A percentile compares a stretch with the other conserved stretches of the same genome.
phyloP scores from a whole-genome alignment of 441 rosid species.

The Monsonia emarginata region DNA sequence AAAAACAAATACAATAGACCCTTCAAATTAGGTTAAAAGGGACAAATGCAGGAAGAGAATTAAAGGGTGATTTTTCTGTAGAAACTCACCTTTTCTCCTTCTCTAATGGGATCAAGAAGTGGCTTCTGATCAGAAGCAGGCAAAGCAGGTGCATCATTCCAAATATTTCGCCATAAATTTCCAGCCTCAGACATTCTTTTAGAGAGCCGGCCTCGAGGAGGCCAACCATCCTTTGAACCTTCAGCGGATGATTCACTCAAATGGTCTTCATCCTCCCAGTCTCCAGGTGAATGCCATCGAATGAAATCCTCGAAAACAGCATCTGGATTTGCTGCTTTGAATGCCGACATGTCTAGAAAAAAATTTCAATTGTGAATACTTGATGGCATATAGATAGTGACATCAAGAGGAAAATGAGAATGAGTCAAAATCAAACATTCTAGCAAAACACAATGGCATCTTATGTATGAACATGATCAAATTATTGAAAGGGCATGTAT shows the following conservation, averaged over 20 bases:
- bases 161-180: slow-evolving; percentile 79
- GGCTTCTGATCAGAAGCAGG: slow-evolving; percentile 79
- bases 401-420: background rate
- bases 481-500: background rate
- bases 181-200: slow-evolving; percentile 87
- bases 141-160: slow-evolving; percentile 80
- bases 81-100: slow-evolving; percentile 83
- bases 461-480: background rate
- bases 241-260: slow-evolving; percentile 29
- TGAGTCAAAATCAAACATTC: background rate
- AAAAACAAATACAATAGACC: background rate
- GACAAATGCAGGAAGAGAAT: background rate
- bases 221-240: slow-evolving; percentile 51
- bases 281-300: slow-evolving; percentile 98
- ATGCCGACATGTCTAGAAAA: slow-evolving; percentile 82
- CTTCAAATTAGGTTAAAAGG: background rate
- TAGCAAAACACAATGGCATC: background rate
- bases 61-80: background rate
- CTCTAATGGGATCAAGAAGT: slow-evolving; percentile 75
- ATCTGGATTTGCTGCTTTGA: slow-evolving; percentile 96
- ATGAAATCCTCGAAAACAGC: slow-evolving; percentile 93
- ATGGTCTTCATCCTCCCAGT: slow-evolving; percentile 57
- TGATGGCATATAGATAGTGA: background rate
- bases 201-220: slow-evolving; percentile 82
- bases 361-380: background rate